Evolutionary conservation across 805 yeast genomes (phyloP), one percentile per base, ranked within the genome.

Genomic region (Lipomyces chichibuensis): DNA sequence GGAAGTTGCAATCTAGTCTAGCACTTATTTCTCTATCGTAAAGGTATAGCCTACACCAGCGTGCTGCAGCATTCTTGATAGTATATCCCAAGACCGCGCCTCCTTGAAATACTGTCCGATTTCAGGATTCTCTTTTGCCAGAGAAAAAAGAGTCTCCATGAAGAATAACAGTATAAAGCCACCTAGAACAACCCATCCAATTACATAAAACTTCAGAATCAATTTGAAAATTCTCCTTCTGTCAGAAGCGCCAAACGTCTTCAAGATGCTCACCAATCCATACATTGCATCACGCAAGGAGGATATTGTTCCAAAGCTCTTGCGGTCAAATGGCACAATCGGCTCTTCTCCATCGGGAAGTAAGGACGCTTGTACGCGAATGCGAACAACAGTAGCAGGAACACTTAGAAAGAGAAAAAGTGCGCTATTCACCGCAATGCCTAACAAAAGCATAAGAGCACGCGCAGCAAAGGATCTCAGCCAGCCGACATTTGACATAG

Each of bases 271-370:
- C 58, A 55, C 39, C 20, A 55, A 14, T 9, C 58, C 23, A 27
- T 55, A 55, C 58, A 55, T 55, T 25, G 58, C 58, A 55, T 55
- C 58, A 20, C 32, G 58, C 58, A 55, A 20, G 58, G 58, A 20
- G 14, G 58, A 7, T 20, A 55, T 27, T 55, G 58, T 55, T 55
- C 58, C 58, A 25, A 55, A 55, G 8, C 29, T 20, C 58, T 55
- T 55, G 58, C 58, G 9, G 39, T 55, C 39, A 27, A 55, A 29
- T 1, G 58, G 58, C 11, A 55, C 27, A 55, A 55, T 55, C 32
- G 58, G 27, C 39, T 55, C 39, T 55, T 55, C 58, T 20, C 13
- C 58, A 20, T 55, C 58, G 2, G 58, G 58, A 55, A 55, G 58
- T 17, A 55, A 27, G 39, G 58, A 55, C 58, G 58, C 58, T 55